A percentile compares a stretch with the other conserved stretches of the same genome.
Evolutionary conservation across 345 rosid species (phyloP).

Genomic region (Dovyalis caffra): DNA sequence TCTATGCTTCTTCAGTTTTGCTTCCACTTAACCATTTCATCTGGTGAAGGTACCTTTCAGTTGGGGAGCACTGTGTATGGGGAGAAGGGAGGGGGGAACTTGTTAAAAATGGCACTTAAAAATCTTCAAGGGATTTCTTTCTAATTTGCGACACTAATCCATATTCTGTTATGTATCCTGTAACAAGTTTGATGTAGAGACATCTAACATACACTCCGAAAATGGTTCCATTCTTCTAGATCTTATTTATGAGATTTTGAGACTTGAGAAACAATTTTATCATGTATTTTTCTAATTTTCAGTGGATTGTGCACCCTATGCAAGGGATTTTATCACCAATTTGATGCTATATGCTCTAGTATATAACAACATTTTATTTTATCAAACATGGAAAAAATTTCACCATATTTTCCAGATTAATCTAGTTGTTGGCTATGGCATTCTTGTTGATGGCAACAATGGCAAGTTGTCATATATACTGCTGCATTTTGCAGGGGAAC

Average conservation of each 20-base stretch:
- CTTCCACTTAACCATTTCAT: neutral
- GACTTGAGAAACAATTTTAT: neutral
- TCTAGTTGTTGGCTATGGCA: neutral
- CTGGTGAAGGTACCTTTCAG: neutral
- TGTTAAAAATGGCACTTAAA: neutral
- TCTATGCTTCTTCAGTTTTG: neutral
- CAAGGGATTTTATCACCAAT: neutral
- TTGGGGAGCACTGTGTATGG: neutral
- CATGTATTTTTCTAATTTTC: neutral
- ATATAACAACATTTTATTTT: neutral
- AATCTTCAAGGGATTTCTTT: neutral
- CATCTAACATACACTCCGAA: neutral
- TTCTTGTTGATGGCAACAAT: neutral
- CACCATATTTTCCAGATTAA: neutral
- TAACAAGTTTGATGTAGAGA: neutral
- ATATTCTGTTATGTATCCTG: too few relatives aligned
- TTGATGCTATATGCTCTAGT: neutral
- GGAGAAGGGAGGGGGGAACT: neutral
- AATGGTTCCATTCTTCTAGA: neutral
- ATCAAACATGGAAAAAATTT: neutral
- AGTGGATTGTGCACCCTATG: neutral
- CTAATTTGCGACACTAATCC: too few relatives aligned
- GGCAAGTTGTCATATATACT: neutral
- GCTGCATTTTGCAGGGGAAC: slow-evolving; percentile 15
- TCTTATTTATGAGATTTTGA: neutral